Evolutionary conservation across 352 stramenopile genomes (phyloP), one percentile per base, ranked within the genome.

Genomic region (Phytophthora fragariaefolia): DNA sequence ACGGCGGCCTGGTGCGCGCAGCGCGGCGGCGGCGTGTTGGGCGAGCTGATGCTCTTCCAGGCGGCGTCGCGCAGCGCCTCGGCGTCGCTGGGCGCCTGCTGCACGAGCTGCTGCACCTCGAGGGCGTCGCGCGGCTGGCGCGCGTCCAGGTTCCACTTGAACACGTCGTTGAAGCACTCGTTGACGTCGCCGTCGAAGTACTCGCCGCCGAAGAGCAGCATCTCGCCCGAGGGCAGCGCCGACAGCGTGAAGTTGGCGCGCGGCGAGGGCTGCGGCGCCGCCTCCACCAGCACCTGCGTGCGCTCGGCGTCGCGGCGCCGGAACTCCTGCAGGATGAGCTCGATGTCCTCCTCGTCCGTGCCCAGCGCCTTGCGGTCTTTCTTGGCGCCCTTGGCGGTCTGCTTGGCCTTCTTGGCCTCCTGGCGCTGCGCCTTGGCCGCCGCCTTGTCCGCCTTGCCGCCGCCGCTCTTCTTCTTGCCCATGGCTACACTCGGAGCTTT

Each of bases 161-260:
- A 97, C 7, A 99, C 80, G 58, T 99, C 97, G 69, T 99, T 98
- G 77, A 96, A 98, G 66, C 97, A 98, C 28, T 93, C 82, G 61
- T 98, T 99, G 73, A 97, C 87, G 59, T 98, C 90, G 40, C 97
- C 97, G 74, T 99, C 93, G 74, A 97, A 99, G 77, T 98, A 99
- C 80, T 99, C 97, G 48, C 97, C 97, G 34, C 97, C 97, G 75
- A 99, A 99, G 42, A 98, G 76, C 54, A 98, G 66, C 71, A 98
- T 87, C 50, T 96, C 87, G 48, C 90, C 89, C 6, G 61, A 89
- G 1, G 77, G 72, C 26, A 96, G 77, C 42, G 82, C 78, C 18
- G 83, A 90, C 49, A 96, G 77, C 26, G 83, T 89, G 49, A 96
- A 96, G 53, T 96, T 94, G 52, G 85, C 82, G 48, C 87, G 78